Conservation (phyloP, 2,329 filamentous ascomycete genomes). For the Colletotrichum shisoi region DNA sequence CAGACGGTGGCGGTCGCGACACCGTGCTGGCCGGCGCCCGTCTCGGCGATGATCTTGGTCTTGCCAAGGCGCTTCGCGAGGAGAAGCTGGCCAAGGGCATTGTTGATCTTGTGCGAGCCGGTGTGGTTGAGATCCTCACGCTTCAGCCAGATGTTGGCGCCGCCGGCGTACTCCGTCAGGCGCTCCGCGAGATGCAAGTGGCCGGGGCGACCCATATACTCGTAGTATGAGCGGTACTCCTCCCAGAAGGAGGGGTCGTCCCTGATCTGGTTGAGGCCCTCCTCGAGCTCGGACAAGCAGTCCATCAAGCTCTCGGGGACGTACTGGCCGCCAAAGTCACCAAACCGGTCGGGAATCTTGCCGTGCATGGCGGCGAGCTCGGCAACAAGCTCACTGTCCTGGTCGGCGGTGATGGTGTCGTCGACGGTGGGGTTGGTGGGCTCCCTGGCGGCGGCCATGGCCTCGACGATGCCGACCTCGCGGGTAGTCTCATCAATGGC, state of each 20-base stretch:
- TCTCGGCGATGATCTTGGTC: conserved; percentile 97
- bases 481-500: conserved; percentile 57
- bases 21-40: conserved; percentile 95
- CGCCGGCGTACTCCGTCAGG: conserved; percentile 86
- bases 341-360: conserved; percentile 84
- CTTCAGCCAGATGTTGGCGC: conserved; percentile 97
- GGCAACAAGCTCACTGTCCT: conserved; percentile 72
- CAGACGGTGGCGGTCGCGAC: conserved; percentile 97
- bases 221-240: conserved; percentile 94
- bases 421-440: conserved; percentile 71
- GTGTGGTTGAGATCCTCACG: conserved; percentile 98
- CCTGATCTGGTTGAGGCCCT: conserved; percentile 85
- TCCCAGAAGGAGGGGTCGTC: conserved; percentile 95
- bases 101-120: conserved; percentile 99
- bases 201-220: conserved; percentile 95
- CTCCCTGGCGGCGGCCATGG: conserved; percentile 67
- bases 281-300: conserved; percentile 87
- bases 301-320: conserved; percentile 98
- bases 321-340: conserved; percentile 96
- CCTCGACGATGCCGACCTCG: conserved; percentile 75
- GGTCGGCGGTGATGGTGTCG: conserved; percentile 66
- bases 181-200: conserved; percentile 89
- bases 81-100: conserved; percentile 91
- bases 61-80: conserved; percentile 87
- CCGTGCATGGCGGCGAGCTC: conserved; percentile 84